Conservation (phyloP, 495 filamentous ascomycete species). For the Neurospora terricola region DNA sequence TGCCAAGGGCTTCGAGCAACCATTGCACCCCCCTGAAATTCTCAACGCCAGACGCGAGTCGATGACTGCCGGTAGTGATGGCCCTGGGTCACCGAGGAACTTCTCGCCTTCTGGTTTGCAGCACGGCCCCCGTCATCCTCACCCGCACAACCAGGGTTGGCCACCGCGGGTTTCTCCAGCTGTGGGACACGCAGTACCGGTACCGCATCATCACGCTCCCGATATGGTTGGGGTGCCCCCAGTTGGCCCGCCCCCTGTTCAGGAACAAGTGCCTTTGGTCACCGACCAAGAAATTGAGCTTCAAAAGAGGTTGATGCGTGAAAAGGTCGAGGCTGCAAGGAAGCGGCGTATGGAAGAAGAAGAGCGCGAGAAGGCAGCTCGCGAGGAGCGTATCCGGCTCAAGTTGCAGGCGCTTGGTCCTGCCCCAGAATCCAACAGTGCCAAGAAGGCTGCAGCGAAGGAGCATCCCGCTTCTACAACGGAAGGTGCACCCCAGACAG, state of each 20-base stretch:
- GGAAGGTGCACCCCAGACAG: constrained; percentile 13
- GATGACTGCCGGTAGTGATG: constrained; percentile 34
- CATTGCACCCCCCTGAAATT: constrained; percentile 33
- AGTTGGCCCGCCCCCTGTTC: constrained; percentile 11
- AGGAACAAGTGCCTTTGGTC: constrained; percentile 20
- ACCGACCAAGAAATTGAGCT: constrained; percentile 50
- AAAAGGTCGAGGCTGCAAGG: constrained; percentile 64
- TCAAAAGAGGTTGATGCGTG: constrained; percentile 81
- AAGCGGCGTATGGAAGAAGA: constrained; percentile 75
- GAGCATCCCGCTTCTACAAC: constrained; percentile 7
- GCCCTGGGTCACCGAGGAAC: constrained; percentile 35
- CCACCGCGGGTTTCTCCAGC: constrained; percentile 41
- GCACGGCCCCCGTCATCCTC: constrained; percentile 21
- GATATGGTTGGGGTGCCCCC: constrained; percentile 4
- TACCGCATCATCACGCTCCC: constrained; percentile 29
- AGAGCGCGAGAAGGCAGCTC: constrained; percentile 66
- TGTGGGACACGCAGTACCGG: constrained; percentile 37
- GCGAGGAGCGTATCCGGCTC: constrained; percentile 68
- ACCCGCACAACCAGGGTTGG: constrained; percentile 33
- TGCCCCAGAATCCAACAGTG: constrained; percentile 51
- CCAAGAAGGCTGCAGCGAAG: constrained; percentile 35
- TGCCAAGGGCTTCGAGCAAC: constrained; percentile 36
- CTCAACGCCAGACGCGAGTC: constrained; percentile 34
- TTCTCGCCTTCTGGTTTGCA: constrained; percentile 28
- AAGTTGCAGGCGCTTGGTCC: constrained; percentile 74